Base-by-base conservation (phyloP, 192 early-diverging fungal species). In the Lobosporangium transversale region DNA sequence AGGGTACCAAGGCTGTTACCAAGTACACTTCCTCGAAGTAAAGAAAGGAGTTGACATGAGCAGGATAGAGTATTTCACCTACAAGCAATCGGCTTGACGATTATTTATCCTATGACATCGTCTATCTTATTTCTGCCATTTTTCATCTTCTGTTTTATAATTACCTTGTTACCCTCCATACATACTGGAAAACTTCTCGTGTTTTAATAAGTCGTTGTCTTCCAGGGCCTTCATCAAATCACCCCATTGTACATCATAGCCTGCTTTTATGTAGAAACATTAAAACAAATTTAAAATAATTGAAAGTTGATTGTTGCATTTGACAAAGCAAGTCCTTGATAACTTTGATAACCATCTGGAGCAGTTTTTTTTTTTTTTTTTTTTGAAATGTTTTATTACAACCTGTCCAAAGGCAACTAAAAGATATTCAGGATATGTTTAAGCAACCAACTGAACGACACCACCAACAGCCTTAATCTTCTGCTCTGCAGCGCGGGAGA, bases 401-500 rank as follows among this genome's bases (percentile, higher is more conserved):
- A 67, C 54, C 37, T 45, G 21, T 33, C 71, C 54, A 10, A 20
- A 23, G 26, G 24, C 17, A 62, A 33, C 42, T 57, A 40, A 58
- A 40, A 26, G 35, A n/a, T 50, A 42, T 49, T 10, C 14, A 3
- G n/a, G 4, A 29, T 29, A n/a, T 42, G 53, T 69, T 83, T 85
- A 87, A 69, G 86, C 84, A 79, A 87, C 73, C 58, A 87, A 82
- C 66, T 87, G 80, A 60, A 87, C 86, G 66, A 81, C 90, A 84
- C 97, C 97, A 87, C 97, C 97, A 76, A 88, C 95, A 78, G 87
- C 91, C 87, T 97, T 94, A 89, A 99, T 97, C 94, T 99, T 99
- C 87, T 97, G 88, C 90, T 99, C 97, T 49, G 97, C 97, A 75
- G 85, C 81, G 81, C 89, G 86, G 81, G 91, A 94, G 79, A 99